phyloP scores from a whole-genome alignment of 176 grass and related monocot genomes.

The Oryza glaberrima region DNA sequence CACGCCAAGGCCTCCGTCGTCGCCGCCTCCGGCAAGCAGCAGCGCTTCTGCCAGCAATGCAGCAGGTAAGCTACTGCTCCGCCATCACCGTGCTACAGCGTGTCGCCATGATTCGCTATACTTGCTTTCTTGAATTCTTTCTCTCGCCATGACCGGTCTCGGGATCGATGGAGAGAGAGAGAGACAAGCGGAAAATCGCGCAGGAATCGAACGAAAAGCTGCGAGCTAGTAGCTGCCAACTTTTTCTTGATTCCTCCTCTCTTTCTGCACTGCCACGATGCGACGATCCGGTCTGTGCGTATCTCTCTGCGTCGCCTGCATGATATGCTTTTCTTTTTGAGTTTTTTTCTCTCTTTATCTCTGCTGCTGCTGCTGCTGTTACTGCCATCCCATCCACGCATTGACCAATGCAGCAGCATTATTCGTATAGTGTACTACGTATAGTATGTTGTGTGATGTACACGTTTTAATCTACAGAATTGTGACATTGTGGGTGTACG shows the following conservation, averaged over 20 bases:
- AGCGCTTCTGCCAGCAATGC: conserved; percentile 99
- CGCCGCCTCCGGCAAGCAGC: conserved; percentile 64
- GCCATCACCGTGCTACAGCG: not conserved
- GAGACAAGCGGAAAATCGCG: not conserved
- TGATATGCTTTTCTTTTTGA: not conserved
- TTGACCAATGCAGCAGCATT: conserved; percentile 21
- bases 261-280: not conserved
- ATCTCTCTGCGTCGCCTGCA: conserved; percentile 41
- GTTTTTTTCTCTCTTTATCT: conserved; percentile 31
- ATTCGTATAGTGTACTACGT: not conserved
- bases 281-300: conserved; percentile 38
- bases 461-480: not conserved
- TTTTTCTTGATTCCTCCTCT: not conserved
- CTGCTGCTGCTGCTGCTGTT: not conserved
- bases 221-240: not conserved
- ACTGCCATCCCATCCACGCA: not conserved
- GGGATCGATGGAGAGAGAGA: conserved; percentile 27
- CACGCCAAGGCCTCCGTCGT: conserved; percentile 93
- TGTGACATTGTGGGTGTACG: not conserved
- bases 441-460: not conserved
- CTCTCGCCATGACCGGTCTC: not conserved
- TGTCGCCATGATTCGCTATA: no score
- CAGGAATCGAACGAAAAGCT: conserved; percentile 23
- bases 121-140: no score
- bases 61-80: conserved; percentile 55